These are phyloP conservation scores for Irpex lacteus DNA, from an alignment of 1,284 basidiomycete genomes.

Conservation along the genomic window DNA sequence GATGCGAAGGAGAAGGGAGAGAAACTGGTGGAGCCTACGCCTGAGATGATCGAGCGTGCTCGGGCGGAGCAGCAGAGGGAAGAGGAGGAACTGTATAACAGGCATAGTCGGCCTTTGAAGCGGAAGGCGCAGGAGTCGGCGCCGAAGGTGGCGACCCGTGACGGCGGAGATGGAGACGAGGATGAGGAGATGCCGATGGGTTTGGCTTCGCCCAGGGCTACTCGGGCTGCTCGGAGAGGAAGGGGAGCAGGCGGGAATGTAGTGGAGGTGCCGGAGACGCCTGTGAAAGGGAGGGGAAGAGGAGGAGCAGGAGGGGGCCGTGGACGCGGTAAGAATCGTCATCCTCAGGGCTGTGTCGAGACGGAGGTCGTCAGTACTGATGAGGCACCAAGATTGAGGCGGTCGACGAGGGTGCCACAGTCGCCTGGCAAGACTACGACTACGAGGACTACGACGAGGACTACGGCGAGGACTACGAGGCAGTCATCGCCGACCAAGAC, in stretches of 20 bases:
- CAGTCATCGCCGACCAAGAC: no score
- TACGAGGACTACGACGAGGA: no score
- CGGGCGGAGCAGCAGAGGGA: conserved; percentile 5
- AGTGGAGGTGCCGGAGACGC: neutral
- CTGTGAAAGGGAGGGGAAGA: no score
- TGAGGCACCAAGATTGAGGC: conserved; percentile 3
- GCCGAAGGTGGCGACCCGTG: neutral
- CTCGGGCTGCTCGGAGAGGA: neutral
- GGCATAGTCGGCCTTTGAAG: conserved; percentile 17
- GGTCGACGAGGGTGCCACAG: neutral
- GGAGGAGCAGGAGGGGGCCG: neutral
- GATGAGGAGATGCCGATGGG: conserved; percentile 1
- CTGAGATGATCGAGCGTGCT: conserved; percentile 37
- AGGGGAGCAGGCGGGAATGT: neutral
- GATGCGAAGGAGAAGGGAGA: conserved; percentile 33
- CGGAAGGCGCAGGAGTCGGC: conserved; percentile 17
- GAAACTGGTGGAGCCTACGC: conserved; percentile 35
- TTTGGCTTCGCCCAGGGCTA: neutral
- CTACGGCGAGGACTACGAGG: no score
- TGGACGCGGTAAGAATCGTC: conserved; percentile 4
- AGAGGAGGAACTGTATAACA: conserved; percentile 4
- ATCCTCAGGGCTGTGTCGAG: neutral
- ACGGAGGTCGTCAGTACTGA: conserved; percentile 1
- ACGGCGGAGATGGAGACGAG: conserved; percentile 1
- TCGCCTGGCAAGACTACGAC: no score